Percentiles rank a stretch among this genome's conserved stretches.
Evolutionary conservation across 805 yeast species (phyloP).

Genomic region (Pichia occidentalis): DNA sequence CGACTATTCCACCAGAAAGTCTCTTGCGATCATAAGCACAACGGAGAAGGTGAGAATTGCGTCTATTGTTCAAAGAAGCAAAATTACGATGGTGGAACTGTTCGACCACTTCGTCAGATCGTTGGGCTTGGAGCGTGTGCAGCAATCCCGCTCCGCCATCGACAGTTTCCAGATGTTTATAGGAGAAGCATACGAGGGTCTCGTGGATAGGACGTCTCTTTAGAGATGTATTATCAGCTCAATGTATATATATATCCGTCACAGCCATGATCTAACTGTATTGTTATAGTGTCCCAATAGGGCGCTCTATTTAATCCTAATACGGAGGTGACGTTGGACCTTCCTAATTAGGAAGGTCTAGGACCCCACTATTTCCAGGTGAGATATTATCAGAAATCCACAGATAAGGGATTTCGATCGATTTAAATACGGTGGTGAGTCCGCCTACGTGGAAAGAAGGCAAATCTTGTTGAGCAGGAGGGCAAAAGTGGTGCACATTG

Average conservation of each 20-base stretch:
- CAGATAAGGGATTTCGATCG: background rate
- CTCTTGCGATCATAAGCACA: slow-evolving; percentile 16
- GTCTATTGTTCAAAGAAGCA: slow-evolving; percentile 28
- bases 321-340: too few relatives aligned
- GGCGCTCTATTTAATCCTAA: too few relatives aligned
- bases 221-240: too few relatives aligned
- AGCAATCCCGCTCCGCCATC: slow-evolving; percentile 6
- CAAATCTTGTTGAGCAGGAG: too few relatives aligned
- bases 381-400: background rate
- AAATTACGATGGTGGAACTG: slow-evolving; percentile 22
- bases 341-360: slow-evolving; percentile 3
- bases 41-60: slow-evolving; percentile 32
- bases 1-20: slow-evolving; percentile 19
- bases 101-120: slow-evolving; percentile 25
- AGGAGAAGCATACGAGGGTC: slow-evolving; percentile 33
- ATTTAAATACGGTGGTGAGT: too few relatives aligned
- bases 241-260: too few relatives aligned
- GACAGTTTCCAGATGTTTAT: slow-evolving; percentile 22
- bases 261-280: too few relatives aligned
- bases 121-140: slow-evolving; percentile 4
- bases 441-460: too few relatives aligned
- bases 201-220: slow-evolving; percentile 30
- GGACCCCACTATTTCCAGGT: background rate
- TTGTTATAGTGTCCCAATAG: too few relatives aligned
- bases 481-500: too few relatives aligned